Percentiles rank a stretch among this genome's conserved stretches.
Conservation (phyloP, 345 rosid species). For the Litchi chinensis region DNA sequence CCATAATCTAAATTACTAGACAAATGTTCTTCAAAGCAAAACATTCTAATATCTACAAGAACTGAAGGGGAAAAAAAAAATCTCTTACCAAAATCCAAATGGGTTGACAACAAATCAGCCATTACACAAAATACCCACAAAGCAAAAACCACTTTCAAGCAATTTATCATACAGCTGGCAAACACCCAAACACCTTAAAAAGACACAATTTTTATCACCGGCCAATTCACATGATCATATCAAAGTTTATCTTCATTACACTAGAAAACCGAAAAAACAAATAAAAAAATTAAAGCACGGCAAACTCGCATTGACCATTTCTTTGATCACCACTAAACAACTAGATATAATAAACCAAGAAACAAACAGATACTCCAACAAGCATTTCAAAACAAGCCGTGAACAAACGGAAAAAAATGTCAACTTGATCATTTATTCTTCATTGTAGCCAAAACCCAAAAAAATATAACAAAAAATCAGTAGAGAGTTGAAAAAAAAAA, state of each 20-base stretch:
- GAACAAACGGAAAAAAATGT: neutral
- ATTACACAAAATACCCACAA: constrained; percentile 9
- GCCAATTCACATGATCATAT: neutral
- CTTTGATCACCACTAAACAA: neutral
- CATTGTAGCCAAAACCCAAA: constrained; percentile 2
- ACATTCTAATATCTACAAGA: neutral
- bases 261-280: neutral
- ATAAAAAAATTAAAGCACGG: neutral
- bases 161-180: constrained; percentile 17
- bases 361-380: neutral
- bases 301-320: neutral
- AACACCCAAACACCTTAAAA: neutral
- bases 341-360: neutral
- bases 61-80: neutral
- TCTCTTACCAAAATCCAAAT: constrained; percentile 8
- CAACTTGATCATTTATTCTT: neutral
- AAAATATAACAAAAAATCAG: neutral
- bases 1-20: constrained; percentile 7
- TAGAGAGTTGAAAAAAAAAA: constrained; percentile 14
- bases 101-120: constrained; percentile 14
- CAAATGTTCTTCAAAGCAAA: neutral
- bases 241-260: neutral
- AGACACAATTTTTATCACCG: neutral
- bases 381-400: neutral
- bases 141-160: neutral